Percentiles rank a stretch among this genome's conserved stretches.
Evolutionary conservation across 73 alveolate genomes (phyloP).

Genomic region (Stentor coeruleus): DNA sequence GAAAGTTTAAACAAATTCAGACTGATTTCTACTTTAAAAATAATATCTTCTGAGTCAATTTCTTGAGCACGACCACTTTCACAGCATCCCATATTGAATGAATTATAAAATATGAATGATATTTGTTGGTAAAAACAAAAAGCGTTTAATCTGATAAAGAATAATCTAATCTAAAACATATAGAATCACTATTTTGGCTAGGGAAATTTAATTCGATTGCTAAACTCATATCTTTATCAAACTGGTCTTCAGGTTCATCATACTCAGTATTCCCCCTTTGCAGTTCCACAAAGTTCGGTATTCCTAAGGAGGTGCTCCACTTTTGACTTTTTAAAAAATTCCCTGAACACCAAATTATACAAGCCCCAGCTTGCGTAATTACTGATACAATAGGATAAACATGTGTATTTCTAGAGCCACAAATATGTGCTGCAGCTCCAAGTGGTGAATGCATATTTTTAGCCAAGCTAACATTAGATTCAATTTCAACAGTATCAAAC

Average conservation of each 20-base stretch:
- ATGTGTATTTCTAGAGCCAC: constrained; percentile 17
- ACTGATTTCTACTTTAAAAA: no score
- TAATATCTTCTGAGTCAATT: no score
- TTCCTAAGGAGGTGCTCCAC: constrained; percentile 21
- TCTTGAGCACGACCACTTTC: no score
- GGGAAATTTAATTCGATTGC: background rate
- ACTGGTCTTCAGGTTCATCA: constrained; percentile 23
- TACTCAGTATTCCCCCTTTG: background rate
- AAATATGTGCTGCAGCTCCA: constrained; percentile 13
- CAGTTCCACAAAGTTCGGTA: constrained; percentile 20
- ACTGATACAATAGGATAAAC: background rate
- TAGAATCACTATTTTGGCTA: no score
- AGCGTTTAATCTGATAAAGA: no score
- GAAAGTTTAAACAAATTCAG: no score
- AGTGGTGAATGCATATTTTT: constrained; percentile 25
- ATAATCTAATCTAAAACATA: no score
- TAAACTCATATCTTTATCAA: background rate
- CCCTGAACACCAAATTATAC: background rate
- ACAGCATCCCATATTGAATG: no score
- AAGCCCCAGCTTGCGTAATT: constrained; percentile 24
- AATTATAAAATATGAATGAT: no score
- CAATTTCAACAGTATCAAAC: constrained; percentile 19
- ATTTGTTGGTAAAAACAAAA: no score
- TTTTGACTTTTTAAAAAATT: background rate
- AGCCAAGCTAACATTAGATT: background rate